Base-by-base conservation (phyloP, 768 basidiomycete genomes). In the Macrolepiota dolichaula region DNA sequence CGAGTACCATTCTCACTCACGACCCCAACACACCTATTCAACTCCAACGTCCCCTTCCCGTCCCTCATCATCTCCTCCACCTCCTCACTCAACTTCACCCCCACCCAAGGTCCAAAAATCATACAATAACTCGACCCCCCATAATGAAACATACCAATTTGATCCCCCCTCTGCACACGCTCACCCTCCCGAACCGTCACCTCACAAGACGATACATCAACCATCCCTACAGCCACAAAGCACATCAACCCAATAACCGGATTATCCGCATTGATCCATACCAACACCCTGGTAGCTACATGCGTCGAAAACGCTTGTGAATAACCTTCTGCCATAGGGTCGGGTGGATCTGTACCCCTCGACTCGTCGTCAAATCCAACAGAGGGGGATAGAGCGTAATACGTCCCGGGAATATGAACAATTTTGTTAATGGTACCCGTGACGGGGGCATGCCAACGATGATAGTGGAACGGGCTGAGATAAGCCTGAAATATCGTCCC, bases 71-170 rank as follows among this genome's bases (percentile, higher is more conserved):
- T 7, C 29, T 32, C 7, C 29, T 7, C 3, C 29, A 57, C 56
- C 46, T 22, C 47, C 11, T 36, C 12, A 11, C 19, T 47, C 22
- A 57, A 38, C 29, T 10, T 46, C 10, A 57, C 37, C 47, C 49
- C 32, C 3, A 46, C 25, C 56, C 37, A 29, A 0, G 46, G 46
- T 2, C 36, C 46, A 10, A 57, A 50, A 19, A 50, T 46, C 13
- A 17, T 84, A 61, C 51, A 81, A 62, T 59, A 76, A 71, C 60
- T 82, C 36, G 82, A 86, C 5, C 85, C 85, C 9, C 84, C 85
- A 71, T 84, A 86, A 67, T 85, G 85, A 79, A 88, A 84, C 78
- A 75, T 79, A 62, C 87, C 87, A 0, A 85, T 61, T 67, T 86
- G 71, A 29, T 87, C 81, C 1, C 88, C 86, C 63, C 80, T 81